Evolutionary conservation across 345 rosid species (phyloP).

Genomic region (Durio zibethinus): DNA sequence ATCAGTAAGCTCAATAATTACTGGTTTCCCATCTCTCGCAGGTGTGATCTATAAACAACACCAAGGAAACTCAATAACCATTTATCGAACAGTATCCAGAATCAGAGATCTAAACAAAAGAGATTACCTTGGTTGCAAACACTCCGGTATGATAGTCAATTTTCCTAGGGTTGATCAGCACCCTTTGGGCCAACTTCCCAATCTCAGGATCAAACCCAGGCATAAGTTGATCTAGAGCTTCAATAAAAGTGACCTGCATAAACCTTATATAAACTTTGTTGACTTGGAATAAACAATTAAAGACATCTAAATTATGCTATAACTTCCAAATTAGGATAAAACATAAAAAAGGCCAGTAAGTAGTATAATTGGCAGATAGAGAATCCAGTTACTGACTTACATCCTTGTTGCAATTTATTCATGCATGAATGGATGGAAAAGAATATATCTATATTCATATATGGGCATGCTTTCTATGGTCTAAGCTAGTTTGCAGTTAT

Average conservation of each 20-base stretch:
- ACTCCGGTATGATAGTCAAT: conserved; percentile 96
- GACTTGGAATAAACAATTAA: neutral
- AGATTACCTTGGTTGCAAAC: conserved; percentile 83
- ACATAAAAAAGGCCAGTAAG: neutral
- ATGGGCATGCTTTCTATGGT: neutral
- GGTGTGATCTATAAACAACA: conserved; percentile 70
- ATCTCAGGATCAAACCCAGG: conserved; percentile 99
- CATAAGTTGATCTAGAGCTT: conserved; percentile 97
- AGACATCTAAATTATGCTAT: neutral
- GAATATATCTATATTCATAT: neutral
- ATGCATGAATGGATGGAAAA: neutral
- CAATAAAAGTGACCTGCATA: conserved; percentile 87
- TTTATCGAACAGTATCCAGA: neutral
- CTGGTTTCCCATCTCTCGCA: conserved; percentile 93
- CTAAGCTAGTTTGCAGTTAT: neutral
- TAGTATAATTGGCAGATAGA: neutral
- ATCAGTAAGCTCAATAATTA: conserved; percentile 88
- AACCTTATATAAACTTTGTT: conserved; percentile 11
- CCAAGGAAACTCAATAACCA: conserved; percentile 5
- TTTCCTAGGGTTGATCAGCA: conserved; percentile 87
- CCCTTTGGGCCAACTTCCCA: conserved; percentile 92
- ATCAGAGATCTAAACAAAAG: neutral
- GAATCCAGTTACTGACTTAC: neutral
- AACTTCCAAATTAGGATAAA: neutral
- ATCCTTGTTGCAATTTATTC: neutral